Evolutionary conservation across 768 basidiomycete genomes (phyloP).

Genomic region (Pleurotus giganteus): DNA sequence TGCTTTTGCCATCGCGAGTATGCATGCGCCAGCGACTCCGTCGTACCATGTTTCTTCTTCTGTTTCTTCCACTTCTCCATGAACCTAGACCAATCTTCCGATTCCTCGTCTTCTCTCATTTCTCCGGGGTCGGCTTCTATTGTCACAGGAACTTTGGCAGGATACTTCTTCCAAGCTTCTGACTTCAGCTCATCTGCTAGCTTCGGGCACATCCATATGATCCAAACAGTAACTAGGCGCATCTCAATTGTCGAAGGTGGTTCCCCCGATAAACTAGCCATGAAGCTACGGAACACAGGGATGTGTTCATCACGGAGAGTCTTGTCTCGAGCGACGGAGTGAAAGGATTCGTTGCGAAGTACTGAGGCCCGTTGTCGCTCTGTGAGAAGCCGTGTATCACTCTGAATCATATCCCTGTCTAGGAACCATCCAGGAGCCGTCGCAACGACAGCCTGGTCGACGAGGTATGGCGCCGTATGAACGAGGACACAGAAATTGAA

Average conservation of each 20-base stretch:
- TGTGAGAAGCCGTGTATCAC: conserved; percentile 13
- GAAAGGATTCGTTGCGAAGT: conserved; percentile 25
- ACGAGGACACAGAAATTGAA: conserved; percentile 36
- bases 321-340: conserved; percentile 14
- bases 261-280: conserved; percentile 28
- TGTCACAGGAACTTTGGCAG: conserved; percentile 16
- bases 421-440: conserved; percentile 25
- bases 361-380: conserved; percentile 24
- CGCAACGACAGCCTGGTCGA: background rate
- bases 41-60: conserved; percentile 22
- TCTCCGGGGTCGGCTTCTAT: conserved; percentile 27
- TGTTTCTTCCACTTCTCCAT: conserved; percentile 25
- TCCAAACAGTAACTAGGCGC: conserved; percentile 17
- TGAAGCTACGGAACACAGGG: conserved; percentile 21
- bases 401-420: conserved; percentile 14
- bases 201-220: conserved; percentile 8
- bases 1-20: conserved; percentile 14
- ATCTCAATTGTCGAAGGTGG: conserved; percentile 18
- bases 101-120: conserved; percentile 12
- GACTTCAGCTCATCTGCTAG: conserved; percentile 11
- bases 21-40: conserved; percentile 18
- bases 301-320: conserved; percentile 12
- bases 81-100: conserved; percentile 23
- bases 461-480: conserved; percentile 14
- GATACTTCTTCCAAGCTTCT: conserved; percentile 22